A percentile compares a stretch with the other conserved stretches of the same genome.
Conservation (phyloP, 805 yeast genomes). For the Candida saitoana region DNA sequence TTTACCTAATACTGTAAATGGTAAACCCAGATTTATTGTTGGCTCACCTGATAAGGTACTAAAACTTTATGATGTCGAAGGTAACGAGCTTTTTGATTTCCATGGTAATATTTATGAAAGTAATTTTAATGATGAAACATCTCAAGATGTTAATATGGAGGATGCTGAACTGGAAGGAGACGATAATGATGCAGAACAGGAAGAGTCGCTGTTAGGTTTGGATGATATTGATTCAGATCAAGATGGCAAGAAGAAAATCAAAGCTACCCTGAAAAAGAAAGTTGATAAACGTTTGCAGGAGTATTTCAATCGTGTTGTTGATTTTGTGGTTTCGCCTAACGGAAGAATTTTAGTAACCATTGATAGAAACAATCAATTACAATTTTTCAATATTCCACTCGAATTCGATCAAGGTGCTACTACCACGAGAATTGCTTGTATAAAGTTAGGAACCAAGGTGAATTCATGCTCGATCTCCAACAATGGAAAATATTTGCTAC, state of each 20-base stretch:
- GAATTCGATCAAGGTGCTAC: constrained; percentile 27
- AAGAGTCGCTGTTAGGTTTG: constrained; percentile 1
- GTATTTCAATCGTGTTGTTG: constrained; percentile 54
- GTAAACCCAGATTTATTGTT: constrained; percentile 49
- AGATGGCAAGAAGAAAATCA: constrained; percentile 3
- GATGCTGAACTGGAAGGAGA: constrained; percentile 11
- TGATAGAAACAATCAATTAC: constrained; percentile 57
- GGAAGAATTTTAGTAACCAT: constrained; percentile 60
- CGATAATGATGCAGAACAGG: constrained; percentile 1
- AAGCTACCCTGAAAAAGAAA: constrained; percentile 7
- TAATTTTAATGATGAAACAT: constrained; percentile 11
- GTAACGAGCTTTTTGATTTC: constrained; percentile 40
- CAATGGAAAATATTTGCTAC: constrained; percentile 50
- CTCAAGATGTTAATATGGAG: constrained; percentile 10
- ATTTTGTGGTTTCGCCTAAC: constrained; percentile 62
- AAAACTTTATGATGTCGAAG: constrained; percentile 36
- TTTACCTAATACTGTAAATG: constrained; percentile 44
- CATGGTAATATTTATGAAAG: constrained; percentile 26
- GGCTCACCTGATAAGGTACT: constrained; percentile 73
- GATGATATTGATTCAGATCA: neutral
- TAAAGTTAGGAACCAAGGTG: constrained; percentile 53
- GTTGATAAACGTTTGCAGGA: constrained; percentile 11
- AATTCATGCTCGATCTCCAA: constrained; percentile 61
- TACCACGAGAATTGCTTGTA: constrained; percentile 38
- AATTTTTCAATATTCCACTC: constrained; percentile 53